Conservation (phyloP, 495 filamentous ascomycete species). For the Chaetomium tenue region DNA sequence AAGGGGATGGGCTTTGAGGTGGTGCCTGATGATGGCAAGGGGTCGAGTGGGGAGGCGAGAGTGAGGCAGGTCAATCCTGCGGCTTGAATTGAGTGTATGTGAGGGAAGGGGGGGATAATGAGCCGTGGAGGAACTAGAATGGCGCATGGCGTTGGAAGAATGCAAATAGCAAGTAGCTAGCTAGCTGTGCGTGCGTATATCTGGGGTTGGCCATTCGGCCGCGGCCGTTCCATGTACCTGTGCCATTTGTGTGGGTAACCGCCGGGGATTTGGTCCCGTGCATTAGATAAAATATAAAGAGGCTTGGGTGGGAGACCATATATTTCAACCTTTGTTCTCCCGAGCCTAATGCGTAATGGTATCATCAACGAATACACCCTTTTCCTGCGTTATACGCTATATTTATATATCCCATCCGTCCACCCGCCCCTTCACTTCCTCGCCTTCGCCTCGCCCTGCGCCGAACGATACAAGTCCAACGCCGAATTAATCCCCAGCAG, state of each 20-base stretch:
- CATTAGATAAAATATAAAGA: neutral
- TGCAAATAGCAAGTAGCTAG: neutral
- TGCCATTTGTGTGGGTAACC: neutral
- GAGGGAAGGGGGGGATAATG: neutral
- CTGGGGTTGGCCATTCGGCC: neutral
- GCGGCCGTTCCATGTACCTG: neutral
- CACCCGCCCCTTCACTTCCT: neutral
- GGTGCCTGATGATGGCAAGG: constrained; percentile 24
- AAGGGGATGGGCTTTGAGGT: constrained; percentile 64
- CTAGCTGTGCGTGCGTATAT: neutral
- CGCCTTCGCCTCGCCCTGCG: constrained; percentile 6
- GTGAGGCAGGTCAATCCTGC: constrained; percentile 31
- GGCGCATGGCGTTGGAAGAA: constrained; percentile 7
- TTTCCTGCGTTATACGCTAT: neutral
- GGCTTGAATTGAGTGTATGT: too few species aligned
- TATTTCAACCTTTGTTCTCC: neutral
- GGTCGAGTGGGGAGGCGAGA: constrained; percentile 31
- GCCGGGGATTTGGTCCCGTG: neutral
- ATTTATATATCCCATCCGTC: too few species aligned
- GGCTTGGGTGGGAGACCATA: neutral
- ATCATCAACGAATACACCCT: constrained; percentile 1
- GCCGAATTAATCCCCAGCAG: constrained; percentile 65
- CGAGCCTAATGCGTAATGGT: neutral
- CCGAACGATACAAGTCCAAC: constrained; percentile 57
- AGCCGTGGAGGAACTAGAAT: neutral